Conservation (phyloP, 2,329 filamentous ascomycete genomes). For the Fusarium nurragi region DNA sequence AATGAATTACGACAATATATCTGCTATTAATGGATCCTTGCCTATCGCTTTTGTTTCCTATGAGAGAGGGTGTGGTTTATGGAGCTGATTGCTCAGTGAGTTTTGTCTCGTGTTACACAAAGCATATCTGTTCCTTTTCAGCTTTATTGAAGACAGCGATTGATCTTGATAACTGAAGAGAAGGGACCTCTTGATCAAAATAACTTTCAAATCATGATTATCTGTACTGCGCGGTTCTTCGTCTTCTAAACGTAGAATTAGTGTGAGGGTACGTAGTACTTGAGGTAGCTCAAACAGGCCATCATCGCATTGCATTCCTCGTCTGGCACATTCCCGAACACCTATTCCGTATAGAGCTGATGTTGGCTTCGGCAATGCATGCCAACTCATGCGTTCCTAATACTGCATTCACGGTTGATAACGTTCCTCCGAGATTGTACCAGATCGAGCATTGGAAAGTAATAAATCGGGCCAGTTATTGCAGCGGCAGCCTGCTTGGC, state of each 20-base stretch:
- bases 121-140: too few relatives aligned
- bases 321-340: conserved; percentile 1
- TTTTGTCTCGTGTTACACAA: too few relatives aligned
- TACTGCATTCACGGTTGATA: background rate
- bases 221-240: too few relatives aligned
- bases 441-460: background rate
- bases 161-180: too few relatives aligned
- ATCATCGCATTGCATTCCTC: conserved; percentile 20
- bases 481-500: conserved; percentile 26
- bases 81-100: too few relatives aligned
- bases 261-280: background rate
- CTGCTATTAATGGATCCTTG: background rate
- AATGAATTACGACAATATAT: conserved; percentile 14
- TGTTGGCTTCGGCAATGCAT: conserved; percentile 8
- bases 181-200: too few relatives aligned
- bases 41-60: too few relatives aligned
- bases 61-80: too few relatives aligned
- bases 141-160: too few relatives aligned
- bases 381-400: conserved; percentile 15
- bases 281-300: background rate
- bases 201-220: too few relatives aligned
- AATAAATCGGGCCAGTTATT: background rate
- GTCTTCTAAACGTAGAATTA: too few relatives aligned
- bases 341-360: conserved; percentile 17
- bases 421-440: background rate